Evolutionary conservation across 345 rosid genomes (phyloP).

Genomic region (Populus ilicifolia): DNA sequence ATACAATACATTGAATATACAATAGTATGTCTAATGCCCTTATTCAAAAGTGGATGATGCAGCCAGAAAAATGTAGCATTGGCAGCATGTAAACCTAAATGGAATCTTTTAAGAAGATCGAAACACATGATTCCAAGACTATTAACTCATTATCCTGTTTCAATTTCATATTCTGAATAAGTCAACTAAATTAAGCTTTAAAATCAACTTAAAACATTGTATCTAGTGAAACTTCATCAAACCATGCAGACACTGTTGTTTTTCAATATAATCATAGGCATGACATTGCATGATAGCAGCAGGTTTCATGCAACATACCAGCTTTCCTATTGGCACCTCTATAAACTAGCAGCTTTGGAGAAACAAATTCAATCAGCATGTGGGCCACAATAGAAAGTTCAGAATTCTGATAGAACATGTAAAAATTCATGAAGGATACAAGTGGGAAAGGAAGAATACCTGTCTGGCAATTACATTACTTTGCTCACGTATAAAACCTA

Average conservation of each 20-base stretch:
- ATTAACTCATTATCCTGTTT: neutral
- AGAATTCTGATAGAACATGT: neutral
- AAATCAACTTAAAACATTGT: neutral
- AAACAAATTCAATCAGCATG: neutral
- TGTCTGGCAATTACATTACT: conserved; percentile 79
- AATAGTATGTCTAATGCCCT: neutral
- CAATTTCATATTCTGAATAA: neutral
- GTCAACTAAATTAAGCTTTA: neutral
- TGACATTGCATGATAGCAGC: neutral
- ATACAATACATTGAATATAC: neutral
- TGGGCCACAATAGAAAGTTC: neutral
- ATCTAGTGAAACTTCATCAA: neutral
- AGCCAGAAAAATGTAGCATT: neutral
- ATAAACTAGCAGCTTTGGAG: neutral
- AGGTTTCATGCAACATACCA: neutral
- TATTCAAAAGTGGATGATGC: neutral
- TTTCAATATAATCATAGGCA: neutral
- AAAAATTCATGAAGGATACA: neutral
- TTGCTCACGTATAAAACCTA: conserved; percentile 77
- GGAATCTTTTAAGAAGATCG: neutral
- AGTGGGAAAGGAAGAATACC: conserved; percentile 29
- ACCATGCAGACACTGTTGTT: neutral
- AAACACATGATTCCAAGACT: neutral
- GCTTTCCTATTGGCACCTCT: neutral
- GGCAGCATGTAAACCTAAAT: neutral